Evolutionary conservation across 306 rosid species (phyloP).

Genomic region (Astragalus glycyphyllos): DNA sequence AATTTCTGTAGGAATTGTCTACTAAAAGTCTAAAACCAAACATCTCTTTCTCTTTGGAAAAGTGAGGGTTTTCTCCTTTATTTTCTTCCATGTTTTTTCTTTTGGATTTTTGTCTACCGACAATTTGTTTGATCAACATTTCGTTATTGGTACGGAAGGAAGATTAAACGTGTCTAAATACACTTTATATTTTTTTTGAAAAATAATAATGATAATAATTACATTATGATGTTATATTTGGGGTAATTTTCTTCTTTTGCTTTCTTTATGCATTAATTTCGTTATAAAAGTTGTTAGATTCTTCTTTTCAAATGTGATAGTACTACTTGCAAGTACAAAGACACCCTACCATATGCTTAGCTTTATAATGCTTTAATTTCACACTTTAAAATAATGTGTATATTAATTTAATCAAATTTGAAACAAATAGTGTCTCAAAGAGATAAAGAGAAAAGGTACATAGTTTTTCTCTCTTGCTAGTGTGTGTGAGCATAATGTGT

Average conservation of each 20-base stretch:
- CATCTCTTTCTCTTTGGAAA: conserved; percentile 34
- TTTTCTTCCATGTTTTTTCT: background rate
- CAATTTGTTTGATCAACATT: conserved; percentile 27
- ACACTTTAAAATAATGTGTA: background rate
- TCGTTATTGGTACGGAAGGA: conserved; percentile 3
- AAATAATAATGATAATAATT: background rate
- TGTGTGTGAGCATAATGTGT: background rate
- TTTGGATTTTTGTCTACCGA: conserved; percentile 41
- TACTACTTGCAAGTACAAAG: conserved; percentile 48
- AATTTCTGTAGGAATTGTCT: conserved; percentile 46
- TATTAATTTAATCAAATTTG: conserved; percentile 25
- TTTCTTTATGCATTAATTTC: conserved; percentile 30
- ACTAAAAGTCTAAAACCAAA: conserved; percentile 33
- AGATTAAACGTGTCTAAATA: conserved; percentile 13
- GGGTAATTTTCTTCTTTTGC: conserved; percentile 13
- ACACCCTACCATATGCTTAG: conserved; percentile 39
- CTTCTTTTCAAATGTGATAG: conserved; percentile 44
- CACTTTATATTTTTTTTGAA: background rate
- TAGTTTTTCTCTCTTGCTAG: conserved; percentile 12
- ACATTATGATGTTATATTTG: background rate
- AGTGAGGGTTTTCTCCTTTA: conserved; percentile 5
- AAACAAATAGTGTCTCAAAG: conserved; percentile 9
- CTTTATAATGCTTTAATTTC: conserved; percentile 33
- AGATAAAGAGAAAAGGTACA: background rate
- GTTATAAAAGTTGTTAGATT: conserved; percentile 44